phyloP scores from a whole-genome alignment of 768 basidiomycete species.

The Pleurotus eryngii region DNA sequence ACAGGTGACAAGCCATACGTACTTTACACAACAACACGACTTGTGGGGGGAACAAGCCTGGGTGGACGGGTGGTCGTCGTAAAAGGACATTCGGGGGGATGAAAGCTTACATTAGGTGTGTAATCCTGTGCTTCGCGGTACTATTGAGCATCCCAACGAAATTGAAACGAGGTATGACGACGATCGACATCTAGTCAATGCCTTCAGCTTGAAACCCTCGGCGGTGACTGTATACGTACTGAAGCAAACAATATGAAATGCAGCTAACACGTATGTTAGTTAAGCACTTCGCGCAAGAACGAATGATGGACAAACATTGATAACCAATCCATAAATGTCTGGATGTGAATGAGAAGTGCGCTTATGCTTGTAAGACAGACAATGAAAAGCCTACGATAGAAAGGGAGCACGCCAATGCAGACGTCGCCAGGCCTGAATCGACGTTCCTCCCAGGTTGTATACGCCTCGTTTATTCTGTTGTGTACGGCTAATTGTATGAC shows the following conservation, averaged over 20 bases:
- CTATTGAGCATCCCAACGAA: constrained; percentile 60
- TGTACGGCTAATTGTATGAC: constrained; percentile 58
- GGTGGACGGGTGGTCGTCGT: background rate
- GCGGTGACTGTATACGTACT: constrained; percentile 30
- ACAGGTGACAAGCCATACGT: background rate
- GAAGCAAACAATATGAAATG: constrained; percentile 55
- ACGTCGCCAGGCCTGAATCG: constrained; percentile 61
- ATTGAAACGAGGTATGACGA: constrained; percentile 61
- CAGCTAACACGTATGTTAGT: constrained; percentile 30
- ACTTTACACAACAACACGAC: constrained; percentile 58
- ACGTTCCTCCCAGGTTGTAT: constrained; percentile 41
- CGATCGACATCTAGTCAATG: constrained; percentile 40
- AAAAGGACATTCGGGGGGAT: background rate
- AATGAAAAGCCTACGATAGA: constrained; percentile 49
- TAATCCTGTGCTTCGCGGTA: constrained; percentile 55
- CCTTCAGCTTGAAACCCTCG: background rate
- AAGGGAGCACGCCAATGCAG: constrained; percentile 54
- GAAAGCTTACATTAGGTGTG: constrained; percentile 42
- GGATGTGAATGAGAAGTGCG: background rate
- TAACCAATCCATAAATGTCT: constrained; percentile 68
- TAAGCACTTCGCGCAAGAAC: too few species aligned
- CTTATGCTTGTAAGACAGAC: too few species aligned
- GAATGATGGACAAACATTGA: constrained; percentile 35
- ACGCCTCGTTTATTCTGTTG: constrained; percentile 43
- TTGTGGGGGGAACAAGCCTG: constrained; percentile 55